Base-by-base conservation (phyloP, 2,329 filamentous ascomycete species). In the Cryoendolithus antarcticus region DNA sequence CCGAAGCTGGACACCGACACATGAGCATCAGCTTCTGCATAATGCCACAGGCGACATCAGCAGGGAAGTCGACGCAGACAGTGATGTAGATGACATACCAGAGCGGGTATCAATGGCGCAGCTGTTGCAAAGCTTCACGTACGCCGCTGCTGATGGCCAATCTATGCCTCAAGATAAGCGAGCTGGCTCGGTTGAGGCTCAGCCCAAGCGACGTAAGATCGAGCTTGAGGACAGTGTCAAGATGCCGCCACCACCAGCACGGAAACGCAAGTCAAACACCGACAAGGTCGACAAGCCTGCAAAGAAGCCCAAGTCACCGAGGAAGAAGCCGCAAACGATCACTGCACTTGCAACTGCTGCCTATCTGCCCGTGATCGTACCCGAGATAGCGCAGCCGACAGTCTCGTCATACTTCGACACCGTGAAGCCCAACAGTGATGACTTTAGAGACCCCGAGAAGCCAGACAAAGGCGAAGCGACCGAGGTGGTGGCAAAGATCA, bases 291-390 rank as follows among this genome's bases (percentile, higher is more conserved):
- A 65, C 21, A 62, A 57, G 52, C 34, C 47, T 42, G 35, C 35
- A 30, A 36, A 42, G 24, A 41, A 73, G 52, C 55, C 61, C 13
- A 80, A 75, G 47, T 64, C 66, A 4, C 62, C 70, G 3, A 77
- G 75, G 58, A 86, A 82, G 60, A 88, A 81, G 57, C 62, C 77
- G 0, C 76, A 75, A 31, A 93, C 85, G 0, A 79, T 93, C 41
- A 93, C 86, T 0, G 82, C 77, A 31, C 63, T 83, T 36, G 82
- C 84, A 8, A 89, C 79, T 1, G 79, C 82, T 9, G 75, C 76
- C 4, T 91, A 88, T 53, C 57, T 63, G 15, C 54, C 62, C 2
- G 54, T 58, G 3, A 57, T 67, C 37, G 24, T 48, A 33, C 47
- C 54, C 24, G 51, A 37, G 30, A 40, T 34, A 4, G 48, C 44